These are phyloP conservation scores for Candida sanyaensis DNA, from an alignment of 1,139 yeast species.

Conservation along the genomic window DNA sequence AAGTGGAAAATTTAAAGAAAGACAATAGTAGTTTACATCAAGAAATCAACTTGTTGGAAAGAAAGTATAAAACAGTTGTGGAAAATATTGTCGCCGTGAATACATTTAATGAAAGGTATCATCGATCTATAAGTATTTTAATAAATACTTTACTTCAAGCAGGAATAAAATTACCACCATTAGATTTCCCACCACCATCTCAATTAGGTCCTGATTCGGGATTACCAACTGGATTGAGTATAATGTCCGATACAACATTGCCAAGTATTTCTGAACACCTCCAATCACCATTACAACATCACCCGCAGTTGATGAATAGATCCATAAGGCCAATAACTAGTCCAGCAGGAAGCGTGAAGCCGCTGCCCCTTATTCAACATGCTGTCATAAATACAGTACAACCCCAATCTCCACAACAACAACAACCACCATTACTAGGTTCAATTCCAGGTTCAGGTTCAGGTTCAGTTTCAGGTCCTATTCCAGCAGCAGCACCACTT, in stretches of 20 bases:
- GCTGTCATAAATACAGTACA: not conserved
- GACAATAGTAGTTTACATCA: constrained; percentile 43
- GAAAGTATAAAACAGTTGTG: constrained; percentile 64
- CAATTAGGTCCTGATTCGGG: constrained; percentile 18
- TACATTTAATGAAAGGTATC: constrained; percentile 56
- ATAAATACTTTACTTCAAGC: constrained; percentile 51
- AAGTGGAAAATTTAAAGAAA: constrained; percentile 38
- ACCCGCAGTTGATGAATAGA: not conserved
- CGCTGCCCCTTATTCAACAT: constrained; percentile 8
- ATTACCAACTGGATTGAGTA: not conserved
- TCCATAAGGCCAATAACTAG: constrained; percentile 6
- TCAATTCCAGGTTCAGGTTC: constrained; percentile 8
- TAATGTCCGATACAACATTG: constrained; percentile 7
- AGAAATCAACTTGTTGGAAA: constrained; percentile 48
- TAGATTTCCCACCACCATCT: constrained; percentile 53
- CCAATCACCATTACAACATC: constrained; percentile 12
- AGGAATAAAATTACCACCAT: constrained; percentile 68
- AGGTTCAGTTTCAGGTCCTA: no score
- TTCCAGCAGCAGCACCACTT: not conserved
- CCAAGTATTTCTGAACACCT: constrained; percentile 12
- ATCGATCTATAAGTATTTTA: constrained; percentile 51
- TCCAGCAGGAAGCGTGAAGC: not conserved
- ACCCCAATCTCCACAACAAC: not conserved
- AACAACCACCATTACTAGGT: constrained; percentile 16
- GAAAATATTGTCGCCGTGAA: constrained; percentile 61